A percentile compares a stretch with the other conserved stretches of the same genome.
These are phyloP conservation scores for Cercis canadensis DNA, from an alignment of 306 rosid genomes.

Conservation along the genomic window DNA sequence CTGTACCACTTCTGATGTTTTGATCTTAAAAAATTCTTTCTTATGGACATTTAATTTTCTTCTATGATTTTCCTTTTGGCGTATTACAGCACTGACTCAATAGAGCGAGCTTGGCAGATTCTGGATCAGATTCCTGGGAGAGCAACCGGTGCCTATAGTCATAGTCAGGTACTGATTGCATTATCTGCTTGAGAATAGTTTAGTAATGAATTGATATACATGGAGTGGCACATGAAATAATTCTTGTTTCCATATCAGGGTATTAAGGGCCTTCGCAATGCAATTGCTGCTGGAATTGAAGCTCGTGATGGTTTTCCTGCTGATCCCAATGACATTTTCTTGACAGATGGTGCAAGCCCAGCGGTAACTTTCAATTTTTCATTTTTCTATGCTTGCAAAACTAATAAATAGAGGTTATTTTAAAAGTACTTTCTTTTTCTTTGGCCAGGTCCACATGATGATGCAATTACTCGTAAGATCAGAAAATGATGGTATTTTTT, in stretches of 20 bases:
- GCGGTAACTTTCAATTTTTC: conserved; percentile 52
- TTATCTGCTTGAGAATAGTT: conserved; percentile 9
- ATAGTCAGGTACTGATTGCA: conserved; percentile 72
- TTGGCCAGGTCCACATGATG: conserved; percentile 81
- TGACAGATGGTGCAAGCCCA: conserved; percentile 98
- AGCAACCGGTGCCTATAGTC: conserved; percentile 96
- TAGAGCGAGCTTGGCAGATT: conserved; percentile 78
- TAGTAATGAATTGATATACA: background rate
- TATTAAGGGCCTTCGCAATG: conserved; percentile 79
- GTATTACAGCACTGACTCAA: conserved; percentile 70
- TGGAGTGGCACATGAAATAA: conserved; percentile 6
- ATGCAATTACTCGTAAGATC: conserved; percentile 83
- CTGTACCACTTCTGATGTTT: background rate
- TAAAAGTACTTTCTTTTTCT: conserved; percentile 24
- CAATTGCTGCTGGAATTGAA: conserved; percentile 85
- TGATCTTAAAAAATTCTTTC: background rate
- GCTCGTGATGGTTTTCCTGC: conserved; percentile 86
- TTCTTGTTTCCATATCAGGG: conserved; percentile 60
- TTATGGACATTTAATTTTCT: background rate
- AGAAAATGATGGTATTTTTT: conserved; percentile 80
- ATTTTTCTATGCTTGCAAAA: background rate
- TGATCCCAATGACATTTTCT: conserved; percentile 76
- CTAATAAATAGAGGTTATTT: background rate
- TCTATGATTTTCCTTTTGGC: conserved; percentile 18
- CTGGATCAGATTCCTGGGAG: conserved; percentile 91